A percentile compares a stretch with the other conserved stretches of the same genome.
These are phyloP conservation scores for Skeletonema marinoi DNA, from an alignment of 108 stramenopile species.

Conservation along the genomic window DNA sequence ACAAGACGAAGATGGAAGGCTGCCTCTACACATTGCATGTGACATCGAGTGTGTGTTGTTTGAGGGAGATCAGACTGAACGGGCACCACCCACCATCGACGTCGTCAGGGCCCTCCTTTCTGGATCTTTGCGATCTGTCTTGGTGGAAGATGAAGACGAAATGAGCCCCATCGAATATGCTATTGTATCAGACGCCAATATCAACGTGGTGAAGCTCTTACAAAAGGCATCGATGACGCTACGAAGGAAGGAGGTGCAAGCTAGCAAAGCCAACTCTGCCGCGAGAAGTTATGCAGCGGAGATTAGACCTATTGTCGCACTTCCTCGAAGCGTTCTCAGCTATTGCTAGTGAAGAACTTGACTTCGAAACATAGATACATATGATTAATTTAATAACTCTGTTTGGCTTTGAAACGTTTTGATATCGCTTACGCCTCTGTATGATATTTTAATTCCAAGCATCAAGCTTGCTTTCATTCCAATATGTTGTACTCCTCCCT, in stretches of 20 bases:
- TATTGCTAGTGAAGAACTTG: not conserved
- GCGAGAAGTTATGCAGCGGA: not conserved
- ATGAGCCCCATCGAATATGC: constrained; percentile 30
- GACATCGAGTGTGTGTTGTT: constrained; percentile 24
- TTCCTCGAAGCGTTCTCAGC: not conserved
- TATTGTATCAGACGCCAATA: constrained; percentile 17
- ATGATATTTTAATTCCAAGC: too few relatives aligned
- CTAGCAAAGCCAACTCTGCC: not conserved
- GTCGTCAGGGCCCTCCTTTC: not conserved
- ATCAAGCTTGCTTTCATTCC: too few relatives aligned
- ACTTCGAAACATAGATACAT: too few relatives aligned
- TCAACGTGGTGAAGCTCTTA: constrained; percentile 14
- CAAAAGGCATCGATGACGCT: not conserved
- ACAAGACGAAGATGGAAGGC: constrained; percentile 69
- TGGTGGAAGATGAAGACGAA: constrained; percentile 21
- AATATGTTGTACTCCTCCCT: too few relatives aligned
- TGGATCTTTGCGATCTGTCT: not conserved
- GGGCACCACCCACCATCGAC: constrained; percentile 7
- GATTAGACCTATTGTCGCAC: not conserved
- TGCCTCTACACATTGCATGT: constrained; percentile 66
- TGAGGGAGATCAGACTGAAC: not conserved
- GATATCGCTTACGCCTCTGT: too few relatives aligned
- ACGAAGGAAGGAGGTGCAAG: not conserved
- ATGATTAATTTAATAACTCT: too few relatives aligned
- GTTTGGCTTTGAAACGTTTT: too few relatives aligned